A percentile compares a stretch with the other conserved stretches of the same genome.
Conservation (phyloP, 495 filamentous ascomycete species). For the Pyrenula aspistea region DNA sequence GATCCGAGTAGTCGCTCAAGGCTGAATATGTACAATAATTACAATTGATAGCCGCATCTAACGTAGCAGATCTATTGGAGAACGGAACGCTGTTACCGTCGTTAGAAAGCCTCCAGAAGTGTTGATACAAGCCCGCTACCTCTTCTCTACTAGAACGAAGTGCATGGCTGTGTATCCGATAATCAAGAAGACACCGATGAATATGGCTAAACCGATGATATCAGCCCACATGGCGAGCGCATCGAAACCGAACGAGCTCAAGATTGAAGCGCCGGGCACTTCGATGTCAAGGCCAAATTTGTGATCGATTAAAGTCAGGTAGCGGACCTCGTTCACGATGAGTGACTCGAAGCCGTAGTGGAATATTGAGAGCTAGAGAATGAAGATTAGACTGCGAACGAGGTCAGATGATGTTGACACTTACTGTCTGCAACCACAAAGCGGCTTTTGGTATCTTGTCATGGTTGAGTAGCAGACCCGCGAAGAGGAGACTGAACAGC, state of each 20-base stretch:
- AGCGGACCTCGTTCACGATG: slow-evolving; percentile 95
- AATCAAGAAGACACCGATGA: slow-evolving; percentile 73
- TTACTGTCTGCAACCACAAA: slow-evolving; percentile 75
- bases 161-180: slow-evolving; percentile 92
- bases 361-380: slow-evolving; percentile 77
- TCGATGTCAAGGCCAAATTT: slow-evolving; percentile 94
- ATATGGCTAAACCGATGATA: slow-evolving; percentile 67
- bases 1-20: too few relatives aligned
- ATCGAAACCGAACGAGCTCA: slow-evolving; percentile 88
- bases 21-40: too few relatives aligned
- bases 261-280: slow-evolving; percentile 86
- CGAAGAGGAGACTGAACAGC: slow-evolving; percentile 93
- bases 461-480: slow-evolving; percentile 85
- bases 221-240: slow-evolving; percentile 76
- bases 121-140: slow-evolving; percentile 46
- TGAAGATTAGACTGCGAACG: too few relatives aligned
- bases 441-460: slow-evolving; percentile 76
- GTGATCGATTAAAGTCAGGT: slow-evolving; percentile 77
- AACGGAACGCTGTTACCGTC: too few relatives aligned
- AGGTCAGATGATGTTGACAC: slow-evolving; percentile 12
- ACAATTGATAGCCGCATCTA: too few relatives aligned
- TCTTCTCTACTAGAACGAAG: slow-evolving; percentile 80
- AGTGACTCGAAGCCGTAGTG: slow-evolving; percentile 95
- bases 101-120: too few relatives aligned
- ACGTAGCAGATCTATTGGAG: too few relatives aligned